A percentile compares a stretch with the other conserved stretches of the same genome.
phyloP scores from a whole-genome alignment of 148 eudicot genomes.

The Fagopyrum esculentum region DNA sequence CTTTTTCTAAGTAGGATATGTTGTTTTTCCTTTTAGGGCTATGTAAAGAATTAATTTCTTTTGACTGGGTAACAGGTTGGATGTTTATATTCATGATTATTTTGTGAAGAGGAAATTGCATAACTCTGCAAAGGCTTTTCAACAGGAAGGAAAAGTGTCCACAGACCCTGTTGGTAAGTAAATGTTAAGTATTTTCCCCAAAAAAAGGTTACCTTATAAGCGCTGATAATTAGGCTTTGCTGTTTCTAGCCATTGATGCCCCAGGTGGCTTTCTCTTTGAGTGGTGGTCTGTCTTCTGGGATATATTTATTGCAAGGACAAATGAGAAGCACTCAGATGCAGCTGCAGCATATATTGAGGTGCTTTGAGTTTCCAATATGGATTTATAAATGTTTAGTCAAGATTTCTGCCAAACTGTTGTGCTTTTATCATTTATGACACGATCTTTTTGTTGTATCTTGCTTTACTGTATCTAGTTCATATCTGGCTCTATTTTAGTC shows the following conservation, averaged over 20 bases:
- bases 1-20: neutral
- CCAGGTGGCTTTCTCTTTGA: conserved; percentile 46
- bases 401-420: neutral
- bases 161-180: conserved; percentile 43
- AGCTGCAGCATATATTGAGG: conserved; percentile 44
- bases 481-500: neutral
- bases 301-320: conserved; percentile 39
- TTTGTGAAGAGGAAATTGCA: conserved; percentile 45
- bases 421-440: neutral
- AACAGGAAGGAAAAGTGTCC: conserved; percentile 43
- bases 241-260: conserved; percentile 39
- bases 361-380: neutral
- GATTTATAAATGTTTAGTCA: neutral
- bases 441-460: neutral
- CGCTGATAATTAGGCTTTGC: conserved; percentile 1
- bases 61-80: conserved; percentile 27
- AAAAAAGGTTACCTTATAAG: neutral
- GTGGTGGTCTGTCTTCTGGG: conserved; percentile 56
- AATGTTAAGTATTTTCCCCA: neutral
- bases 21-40: neutral
- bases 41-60: neutral
- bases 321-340: conserved; percentile 39
- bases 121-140: conserved; percentile 46
- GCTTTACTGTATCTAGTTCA: neutral
- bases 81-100: conserved; percentile 47